Evolutionary conservation across 2,329 filamentous ascomycete species (phyloP).

Genomic region (Botrytis cinerea): DNA sequence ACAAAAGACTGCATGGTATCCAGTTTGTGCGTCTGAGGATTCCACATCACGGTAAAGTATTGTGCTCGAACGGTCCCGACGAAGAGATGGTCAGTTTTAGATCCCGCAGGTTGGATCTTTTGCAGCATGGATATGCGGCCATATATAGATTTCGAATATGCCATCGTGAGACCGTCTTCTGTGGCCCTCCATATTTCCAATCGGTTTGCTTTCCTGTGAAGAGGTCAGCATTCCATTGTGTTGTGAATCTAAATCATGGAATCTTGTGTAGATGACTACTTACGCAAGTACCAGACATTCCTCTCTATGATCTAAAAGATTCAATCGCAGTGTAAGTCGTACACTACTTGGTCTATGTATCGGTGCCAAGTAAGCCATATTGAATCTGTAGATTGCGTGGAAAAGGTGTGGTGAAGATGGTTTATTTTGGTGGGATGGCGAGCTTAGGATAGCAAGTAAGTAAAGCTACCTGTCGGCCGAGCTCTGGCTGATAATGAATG

Average conservation of each 20-base stretch:
- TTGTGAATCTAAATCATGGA: slow-evolving; percentile 3
- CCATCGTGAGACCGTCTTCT: slow-evolving; percentile 64
- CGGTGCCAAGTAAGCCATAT: slow-evolving; percentile 91
- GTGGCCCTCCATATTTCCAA: slow-evolving; percentile 77
- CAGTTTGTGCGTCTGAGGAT: slow-evolving; percentile 55
- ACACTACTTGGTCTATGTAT: slow-evolving; percentile 92
- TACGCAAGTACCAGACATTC: slow-evolving; percentile 89
- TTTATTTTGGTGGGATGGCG: not conserved
- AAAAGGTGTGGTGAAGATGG: not conserved
- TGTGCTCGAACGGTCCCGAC: slow-evolving; percentile 86
- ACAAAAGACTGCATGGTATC: slow-evolving; percentile 53
- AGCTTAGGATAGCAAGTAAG: not conserved
- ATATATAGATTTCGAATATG: slow-evolving; percentile 72
- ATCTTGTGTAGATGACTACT: slow-evolving; percentile 42
- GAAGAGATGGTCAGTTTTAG: slow-evolving; percentile 81
- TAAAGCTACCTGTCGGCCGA: slow-evolving; percentile 21
- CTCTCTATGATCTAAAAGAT: slow-evolving; percentile 70
- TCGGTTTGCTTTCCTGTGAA: slow-evolving; percentile 73
- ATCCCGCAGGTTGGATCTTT: slow-evolving; percentile 73
- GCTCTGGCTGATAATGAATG: slow-evolving; percentile 20
- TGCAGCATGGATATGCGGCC: slow-evolving; percentile 86
- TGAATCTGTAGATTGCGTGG: slow-evolving; percentile 15
- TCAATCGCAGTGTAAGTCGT: slow-evolving; percentile 80
- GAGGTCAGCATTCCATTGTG: slow-evolving; percentile 29
- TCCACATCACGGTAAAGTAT: slow-evolving; percentile 90